These are phyloP conservation scores for Acanthamoeba sp. DNA, from an alignment of 208 protist species.

Conservation along the genomic window DNA sequence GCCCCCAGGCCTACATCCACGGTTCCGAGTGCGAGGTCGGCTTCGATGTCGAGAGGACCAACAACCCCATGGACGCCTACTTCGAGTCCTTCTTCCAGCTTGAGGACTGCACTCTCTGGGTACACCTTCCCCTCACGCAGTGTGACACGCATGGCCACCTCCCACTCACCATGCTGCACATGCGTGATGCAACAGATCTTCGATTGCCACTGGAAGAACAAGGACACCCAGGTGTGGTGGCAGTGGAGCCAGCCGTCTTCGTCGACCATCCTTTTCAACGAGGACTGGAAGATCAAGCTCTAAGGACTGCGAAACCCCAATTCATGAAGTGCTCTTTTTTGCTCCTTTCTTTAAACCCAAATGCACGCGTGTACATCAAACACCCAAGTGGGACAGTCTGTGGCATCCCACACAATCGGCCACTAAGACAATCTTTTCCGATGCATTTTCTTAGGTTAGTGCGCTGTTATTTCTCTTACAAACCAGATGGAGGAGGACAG, in stretches of 20 bases:
- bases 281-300: constrained; percentile 78
- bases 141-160: background rate
- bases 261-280: constrained; percentile 64
- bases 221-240: constrained; percentile 73
- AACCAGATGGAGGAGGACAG: no score
- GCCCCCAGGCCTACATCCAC: constrained; percentile 81
- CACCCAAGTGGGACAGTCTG: no score
- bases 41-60: constrained; percentile 76
- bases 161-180: background rate
- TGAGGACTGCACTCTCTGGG: constrained; percentile 73
- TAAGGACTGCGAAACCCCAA: background rate
- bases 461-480: no score
- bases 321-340: no score
- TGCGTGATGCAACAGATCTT: constrained; percentile 28
- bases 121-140: background rate
- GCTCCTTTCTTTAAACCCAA: no score
- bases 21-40: constrained; percentile 78
- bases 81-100: constrained; percentile 77
- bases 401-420: no score
- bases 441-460: no score
- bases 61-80: constrained; percentile 73
- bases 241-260: constrained; percentile 65
- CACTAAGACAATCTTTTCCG: no score
- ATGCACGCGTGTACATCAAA: no score
- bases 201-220: constrained; percentile 78